Evolutionary conservation across 805 yeast species (phyloP), one percentile per base, ranked within the genome.

Genomic region (Pichia ethanolica): DNA sequence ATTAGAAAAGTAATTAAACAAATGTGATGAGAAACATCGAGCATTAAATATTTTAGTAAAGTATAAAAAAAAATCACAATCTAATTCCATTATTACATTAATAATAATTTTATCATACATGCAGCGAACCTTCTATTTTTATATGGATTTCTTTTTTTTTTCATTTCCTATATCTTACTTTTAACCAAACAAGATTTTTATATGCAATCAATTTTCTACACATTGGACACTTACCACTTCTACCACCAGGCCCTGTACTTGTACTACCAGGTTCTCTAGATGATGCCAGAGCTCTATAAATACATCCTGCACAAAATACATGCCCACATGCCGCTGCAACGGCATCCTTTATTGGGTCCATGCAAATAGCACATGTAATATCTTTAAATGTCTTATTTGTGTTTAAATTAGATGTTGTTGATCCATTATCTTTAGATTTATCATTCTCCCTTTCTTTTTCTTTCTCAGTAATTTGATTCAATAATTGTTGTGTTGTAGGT

Each of bases 261-360:
- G 58, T 53, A 3, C 57, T 45, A 20, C 53, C 56, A 5, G 58
- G 53, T 14, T 56, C 60, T 50, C 56, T 73, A 37, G 78, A 78
- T 56, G 69, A 71, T 11, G 77, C 74, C 35, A 76, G 72, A 61
- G 74, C 74, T 52, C 69, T 66, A 52, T 74, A 79, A 5, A 76
- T 65, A 58, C 84, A 80, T 30, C 72, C 73, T 6, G 72, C 67
- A 56, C 85, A 80, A 56, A 73, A 79, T 3, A 75, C 64, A 59
- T 80, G 85, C 0, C 85, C 85, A 62, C 85, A 80, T 0, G 77
- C 74, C 4, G 79, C 68, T 14, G 74, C 73, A 33, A 72, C 69
- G 2, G 82, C 73, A 7, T 65, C 56, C 13, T 67, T 71, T 3
- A 81, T 79, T 5, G 73, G 69, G 8, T 78, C 83, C 58, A 79